phyloP scores from a whole-genome alignment of 2,329 filamentous ascomycete species.

The Pseudocercospora crystallina region DNA sequence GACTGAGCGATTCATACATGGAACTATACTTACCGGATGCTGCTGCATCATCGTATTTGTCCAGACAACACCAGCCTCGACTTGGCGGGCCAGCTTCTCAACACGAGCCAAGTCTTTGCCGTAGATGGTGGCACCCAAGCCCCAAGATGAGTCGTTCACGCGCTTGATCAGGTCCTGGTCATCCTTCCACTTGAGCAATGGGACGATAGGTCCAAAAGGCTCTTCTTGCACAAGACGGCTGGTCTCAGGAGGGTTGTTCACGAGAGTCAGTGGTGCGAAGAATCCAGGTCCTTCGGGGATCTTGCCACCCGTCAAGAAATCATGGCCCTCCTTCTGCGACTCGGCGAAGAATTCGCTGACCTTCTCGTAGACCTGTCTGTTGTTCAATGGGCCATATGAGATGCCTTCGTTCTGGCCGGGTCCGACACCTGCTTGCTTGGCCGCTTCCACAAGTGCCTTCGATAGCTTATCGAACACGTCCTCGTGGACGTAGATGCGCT shows the following conservation, averaged over 20 bases:
- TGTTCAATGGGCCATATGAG: conserved; percentile 46
- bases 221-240: conserved; percentile 91
- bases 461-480: conserved; percentile 80
- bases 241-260: conserved; percentile 72
- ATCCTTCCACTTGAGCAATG: conserved; percentile 78
- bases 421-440: conserved; percentile 75
- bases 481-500: conserved; percentile 87
- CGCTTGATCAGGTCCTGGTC: conserved; percentile 76
- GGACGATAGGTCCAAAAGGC: conserved; percentile 89
- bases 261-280: conserved; percentile 65
- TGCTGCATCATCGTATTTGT: conserved; percentile 24
- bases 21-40: conserved; percentile 15
- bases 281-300: conserved; percentile 42
- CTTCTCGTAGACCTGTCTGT: conserved; percentile 75
- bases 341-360: conserved; percentile 73
- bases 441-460: conserved; percentile 72
- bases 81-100: conserved; percentile 70
- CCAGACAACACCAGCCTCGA: conserved; percentile 86
- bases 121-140: conserved; percentile 90
- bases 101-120: conserved; percentile 78
- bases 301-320: conserved; percentile 54
- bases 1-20: background rate
- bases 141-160: conserved; percentile 94
- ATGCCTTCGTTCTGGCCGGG: conserved; percentile 58
- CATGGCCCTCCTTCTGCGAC: conserved; percentile 74